phyloP scores from a whole-genome alignment of 2,329 filamentous ascomycete genomes.

The Botrytis porri region DNA sequence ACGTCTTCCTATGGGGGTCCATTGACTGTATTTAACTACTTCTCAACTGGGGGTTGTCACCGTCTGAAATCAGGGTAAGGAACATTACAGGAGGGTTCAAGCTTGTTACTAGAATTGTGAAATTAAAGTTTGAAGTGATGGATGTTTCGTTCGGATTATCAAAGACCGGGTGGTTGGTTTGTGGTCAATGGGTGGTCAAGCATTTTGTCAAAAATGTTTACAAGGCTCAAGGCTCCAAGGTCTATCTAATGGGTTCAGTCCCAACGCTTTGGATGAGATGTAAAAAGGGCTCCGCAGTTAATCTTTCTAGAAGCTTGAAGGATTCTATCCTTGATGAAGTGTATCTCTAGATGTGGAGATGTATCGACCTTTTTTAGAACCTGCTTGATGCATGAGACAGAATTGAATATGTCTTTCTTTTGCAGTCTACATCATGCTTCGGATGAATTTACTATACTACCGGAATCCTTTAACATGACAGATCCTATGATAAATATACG shows the following conservation, averaged over 20 bases:
- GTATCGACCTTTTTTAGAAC: neutral
- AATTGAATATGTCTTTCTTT: neutral
- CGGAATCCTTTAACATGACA: neutral
- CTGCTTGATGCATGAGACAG: conserved; percentile 4
- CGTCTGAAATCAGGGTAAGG: neutral
- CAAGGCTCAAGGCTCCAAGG: conserved; percentile 8
- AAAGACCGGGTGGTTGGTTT: neutral
- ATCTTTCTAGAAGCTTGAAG: conserved; percentile 19
- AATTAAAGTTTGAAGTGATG: conserved; percentile 13
- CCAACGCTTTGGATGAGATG: conserved; percentile 18
- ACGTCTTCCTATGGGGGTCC: neutral
- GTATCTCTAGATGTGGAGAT: conserved; percentile 9
- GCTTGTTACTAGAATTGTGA: conserved; percentile 11
- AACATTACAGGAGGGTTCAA: neutral
- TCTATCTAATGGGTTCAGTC: conserved; percentile 6
- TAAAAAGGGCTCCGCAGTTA: conserved; percentile 14
- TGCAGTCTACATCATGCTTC: neutral
- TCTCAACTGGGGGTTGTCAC: neutral
- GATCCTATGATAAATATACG: conserved; percentile 1
- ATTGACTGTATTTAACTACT: conserved; percentile 5
- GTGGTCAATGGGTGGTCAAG: neutral
- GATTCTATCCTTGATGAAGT: conserved; percentile 9
- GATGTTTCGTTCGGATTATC: conserved; percentile 17
- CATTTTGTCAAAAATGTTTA: conserved; percentile 4
- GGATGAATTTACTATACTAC: neutral